These are phyloP conservation scores for Magnolia officinalis DNA, from an alignment of 164 flowering plant species.

Conservation along the genomic window DNA sequence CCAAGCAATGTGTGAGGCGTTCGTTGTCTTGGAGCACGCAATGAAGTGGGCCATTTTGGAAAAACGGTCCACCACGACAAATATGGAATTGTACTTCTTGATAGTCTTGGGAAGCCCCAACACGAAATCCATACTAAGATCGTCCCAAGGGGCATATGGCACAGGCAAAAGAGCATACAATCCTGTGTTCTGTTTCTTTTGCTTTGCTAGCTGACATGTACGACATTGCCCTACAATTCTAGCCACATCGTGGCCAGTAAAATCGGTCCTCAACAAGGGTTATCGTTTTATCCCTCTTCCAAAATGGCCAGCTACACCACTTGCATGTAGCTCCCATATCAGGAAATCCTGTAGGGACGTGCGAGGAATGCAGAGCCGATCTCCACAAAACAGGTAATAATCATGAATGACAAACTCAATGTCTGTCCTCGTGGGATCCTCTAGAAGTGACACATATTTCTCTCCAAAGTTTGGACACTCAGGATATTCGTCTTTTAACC, in stretches of 20 bases:
- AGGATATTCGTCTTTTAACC: neutral
- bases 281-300: too few relatives aligned
- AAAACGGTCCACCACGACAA: neutral
- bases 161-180: too few relatives aligned
- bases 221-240: too few relatives aligned
- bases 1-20: neutral
- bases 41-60: conserved; percentile 1
- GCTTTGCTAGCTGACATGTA: conserved; percentile 1
- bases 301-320: too few relatives aligned
- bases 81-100: neutral
- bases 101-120: neutral
- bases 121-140: neutral
- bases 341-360: too few relatives aligned
- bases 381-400: neutral
- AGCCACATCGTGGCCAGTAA: too few relatives aligned
- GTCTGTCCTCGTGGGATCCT: neutral
- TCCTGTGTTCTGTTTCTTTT: neutral
- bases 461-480: neutral
- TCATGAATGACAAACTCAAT: neutral
- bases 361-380: neutral
- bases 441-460: neutral
- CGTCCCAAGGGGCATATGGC: conserved; percentile 2
- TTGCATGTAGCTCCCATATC: too few relatives aligned
- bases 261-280: too few relatives aligned
- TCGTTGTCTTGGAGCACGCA: neutral